Conservation (phyloP, 2,329 filamentous ascomycete species). For the Fusarium succisae region DNA sequence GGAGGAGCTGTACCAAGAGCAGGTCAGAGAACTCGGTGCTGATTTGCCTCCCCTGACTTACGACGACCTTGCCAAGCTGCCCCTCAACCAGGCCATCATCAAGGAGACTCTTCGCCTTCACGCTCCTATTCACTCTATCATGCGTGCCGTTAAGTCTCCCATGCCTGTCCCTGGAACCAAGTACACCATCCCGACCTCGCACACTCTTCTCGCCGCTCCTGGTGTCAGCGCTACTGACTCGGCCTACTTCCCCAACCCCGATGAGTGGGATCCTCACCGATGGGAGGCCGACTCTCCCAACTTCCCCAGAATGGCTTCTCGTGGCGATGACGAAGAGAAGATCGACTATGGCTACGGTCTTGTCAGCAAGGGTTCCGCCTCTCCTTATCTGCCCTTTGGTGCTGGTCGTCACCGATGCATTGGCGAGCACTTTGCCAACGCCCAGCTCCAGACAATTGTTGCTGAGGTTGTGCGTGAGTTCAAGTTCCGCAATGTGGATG, state of each 20-base stretch:
- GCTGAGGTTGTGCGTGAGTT: slow-evolving; percentile 80
- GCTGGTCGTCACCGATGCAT: slow-evolving; percentile 94
- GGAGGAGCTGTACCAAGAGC: slow-evolving; percentile 86
- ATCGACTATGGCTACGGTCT: slow-evolving; percentile 94
- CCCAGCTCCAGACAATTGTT: slow-evolving; percentile 88
- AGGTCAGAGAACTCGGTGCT: slow-evolving; percentile 75
- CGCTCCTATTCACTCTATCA: slow-evolving; percentile 93
- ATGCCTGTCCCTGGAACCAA: slow-evolving; percentile 85
- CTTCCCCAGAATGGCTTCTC: slow-evolving; percentile 55
- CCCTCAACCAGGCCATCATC: slow-evolving; percentile 84
- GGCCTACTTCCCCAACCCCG: slow-evolving; percentile 82
- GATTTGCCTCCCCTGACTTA: slow-evolving; percentile 80
- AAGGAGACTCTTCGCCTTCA: slow-evolving; percentile 93
- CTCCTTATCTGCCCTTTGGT: slow-evolving; percentile 93
- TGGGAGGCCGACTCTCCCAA: slow-evolving; percentile 77
- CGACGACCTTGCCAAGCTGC: slow-evolving; percentile 80
- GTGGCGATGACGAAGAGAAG: slow-evolving; percentile 74
- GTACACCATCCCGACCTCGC: slow-evolving; percentile 81
- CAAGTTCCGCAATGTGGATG: slow-evolving; percentile 80
- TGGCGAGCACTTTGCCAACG: slow-evolving; percentile 94
- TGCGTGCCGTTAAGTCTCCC: slow-evolving; percentile 90
- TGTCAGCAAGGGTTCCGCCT: slow-evolving; percentile 88
- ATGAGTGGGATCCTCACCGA: slow-evolving; percentile 88
- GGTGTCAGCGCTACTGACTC: slow-evolving; percentile 79
- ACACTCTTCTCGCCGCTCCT: slow-evolving; percentile 85